These are phyloP conservation scores for Cyphellophora attinorum DNA, from an alignment of 2,329 filamentous ascomycete genomes.

Conservation along the genomic window DNA sequence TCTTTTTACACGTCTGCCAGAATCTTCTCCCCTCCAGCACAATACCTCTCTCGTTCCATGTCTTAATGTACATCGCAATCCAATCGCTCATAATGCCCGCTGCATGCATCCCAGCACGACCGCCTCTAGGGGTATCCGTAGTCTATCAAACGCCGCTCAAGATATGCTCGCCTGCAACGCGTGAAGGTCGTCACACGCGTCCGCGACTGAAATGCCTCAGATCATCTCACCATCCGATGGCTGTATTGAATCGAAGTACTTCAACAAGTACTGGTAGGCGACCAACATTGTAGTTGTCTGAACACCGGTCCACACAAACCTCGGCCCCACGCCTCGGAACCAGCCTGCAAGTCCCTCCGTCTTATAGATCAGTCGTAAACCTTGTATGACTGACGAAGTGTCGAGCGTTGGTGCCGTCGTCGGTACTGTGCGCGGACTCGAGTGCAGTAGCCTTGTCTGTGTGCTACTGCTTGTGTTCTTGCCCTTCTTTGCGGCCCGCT, in stretches of 20 bases:
- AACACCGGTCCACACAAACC: constrained; percentile 92
- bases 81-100: too few relatives aligned
- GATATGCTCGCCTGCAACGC: too few relatives aligned
- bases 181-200: too few relatives aligned
- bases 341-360: constrained; percentile 81
- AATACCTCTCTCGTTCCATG: too few relatives aligned
- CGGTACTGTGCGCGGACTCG: constrained; percentile 45
- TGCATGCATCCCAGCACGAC: too few relatives aligned
- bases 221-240: constrained; percentile 9
- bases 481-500: constrained; percentile 11
- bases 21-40: too few relatives aligned
- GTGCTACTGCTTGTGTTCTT: constrained; percentile 5
- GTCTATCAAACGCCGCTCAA: too few relatives aligned
- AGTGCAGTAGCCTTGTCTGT: constrained; percentile 20
- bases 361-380: constrained; percentile 76
- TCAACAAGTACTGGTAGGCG: constrained; percentile 79
- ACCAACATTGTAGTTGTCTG: constrained; percentile 96
- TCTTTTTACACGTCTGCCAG: too few relatives aligned
- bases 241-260: constrained; percentile 54
- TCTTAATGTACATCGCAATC: too few relatives aligned
- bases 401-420: constrained; percentile 73
- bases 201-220: too few relatives aligned
- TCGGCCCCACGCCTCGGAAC: constrained; percentile 89
- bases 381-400: constrained; percentile 80
- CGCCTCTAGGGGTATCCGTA: too few relatives aligned